Conservation (phyloP, 169 alveolate species). For the Plasmodium malariae region DNA sequence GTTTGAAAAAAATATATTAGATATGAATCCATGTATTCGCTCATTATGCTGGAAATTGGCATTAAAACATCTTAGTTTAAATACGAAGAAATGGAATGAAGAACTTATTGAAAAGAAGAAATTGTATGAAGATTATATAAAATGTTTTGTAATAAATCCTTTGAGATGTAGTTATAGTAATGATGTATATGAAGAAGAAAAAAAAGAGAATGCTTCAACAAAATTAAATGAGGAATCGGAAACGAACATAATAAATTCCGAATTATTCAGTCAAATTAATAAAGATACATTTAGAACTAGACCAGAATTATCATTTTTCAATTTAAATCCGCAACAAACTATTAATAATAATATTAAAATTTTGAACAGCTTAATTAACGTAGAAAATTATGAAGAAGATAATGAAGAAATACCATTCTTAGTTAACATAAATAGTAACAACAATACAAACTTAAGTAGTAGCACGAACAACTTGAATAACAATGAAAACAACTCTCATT, state of each 20-base stretch:
- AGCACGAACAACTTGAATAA: neutral
- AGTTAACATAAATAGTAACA: constrained; percentile 20
- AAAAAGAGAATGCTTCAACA: neutral
- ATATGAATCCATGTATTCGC: constrained; percentile 70
- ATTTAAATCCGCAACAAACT: constrained; percentile 69
- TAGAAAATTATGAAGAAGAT: constrained; percentile 65
- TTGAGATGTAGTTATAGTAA: neutral
- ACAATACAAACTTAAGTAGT: neutral
- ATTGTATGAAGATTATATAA: constrained; percentile 69
- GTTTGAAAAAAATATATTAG: constrained; percentile 71
- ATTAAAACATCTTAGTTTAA: constrained; percentile 65
- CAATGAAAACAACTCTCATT: neutral
- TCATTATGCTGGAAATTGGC: constrained; percentile 78
- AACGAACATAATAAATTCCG: constrained; percentile 32
- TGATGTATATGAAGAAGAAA: constrained; percentile 6
- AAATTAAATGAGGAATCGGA: constrained; percentile 38
- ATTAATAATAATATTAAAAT: constrained; percentile 69
- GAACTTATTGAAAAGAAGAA: constrained; percentile 57
- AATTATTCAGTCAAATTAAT: constrained; percentile 77
- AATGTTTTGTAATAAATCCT: constrained; percentile 63
- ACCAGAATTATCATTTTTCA: constrained; percentile 75
- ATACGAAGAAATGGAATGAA: constrained; percentile 65
- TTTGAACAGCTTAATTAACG: constrained; percentile 43
- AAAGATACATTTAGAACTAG: constrained; percentile 77
- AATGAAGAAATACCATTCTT: constrained; percentile 69